Base-by-base conservation (phyloP, 164 flowering plant species). In the Aristolochia fimbriata region DNA sequence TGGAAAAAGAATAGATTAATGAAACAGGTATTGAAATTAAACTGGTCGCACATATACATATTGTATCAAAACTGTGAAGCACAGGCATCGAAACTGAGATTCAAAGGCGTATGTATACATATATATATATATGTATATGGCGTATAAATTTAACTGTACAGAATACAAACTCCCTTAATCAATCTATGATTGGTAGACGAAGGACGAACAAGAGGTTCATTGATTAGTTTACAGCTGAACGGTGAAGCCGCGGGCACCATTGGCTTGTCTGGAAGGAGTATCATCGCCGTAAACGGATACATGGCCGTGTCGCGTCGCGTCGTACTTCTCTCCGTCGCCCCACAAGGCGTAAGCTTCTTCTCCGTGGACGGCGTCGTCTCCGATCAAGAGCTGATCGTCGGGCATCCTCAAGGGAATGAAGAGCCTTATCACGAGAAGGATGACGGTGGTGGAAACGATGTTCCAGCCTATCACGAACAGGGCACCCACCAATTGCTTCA, bases 271-370 rank as follows among this genome's bases (percentile, higher is more conserved):
- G 9, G 52, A 9, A 0, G 50, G 65, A 5, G 31, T 43, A 6
- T 37, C 60, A 11, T 55, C 64, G 3, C 22, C 30, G 17, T 23
- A 37, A 10, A 37, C 14, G 6, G 15, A 47, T 10, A 25, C 49
- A 54, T 27, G 17, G 19, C 55, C 71, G 33, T 63, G 71, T 56
- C 48, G 53, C 5, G 64, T 64, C 13, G 67, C 23, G 30, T 68
- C 71, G 55, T 59, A 68, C 63, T 55, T 68, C 63, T 68, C 71
- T n/a, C 71, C 71, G 43, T 68, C 71, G 3, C 71, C 71, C 71
- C 71, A 68, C 16, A 68, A 55, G 1, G 71, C 71, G 37, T 68
- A 68, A 15, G 71, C 71, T 49, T 68, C 71, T 55, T 68, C 71
- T 5, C 71, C 71, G 20, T 68, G 71, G 30, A 64, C 67, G 1